Evolutionary conservation across 208 protist species (phyloP).

Genomic region (Ichthyophonus hoferi): DNA sequence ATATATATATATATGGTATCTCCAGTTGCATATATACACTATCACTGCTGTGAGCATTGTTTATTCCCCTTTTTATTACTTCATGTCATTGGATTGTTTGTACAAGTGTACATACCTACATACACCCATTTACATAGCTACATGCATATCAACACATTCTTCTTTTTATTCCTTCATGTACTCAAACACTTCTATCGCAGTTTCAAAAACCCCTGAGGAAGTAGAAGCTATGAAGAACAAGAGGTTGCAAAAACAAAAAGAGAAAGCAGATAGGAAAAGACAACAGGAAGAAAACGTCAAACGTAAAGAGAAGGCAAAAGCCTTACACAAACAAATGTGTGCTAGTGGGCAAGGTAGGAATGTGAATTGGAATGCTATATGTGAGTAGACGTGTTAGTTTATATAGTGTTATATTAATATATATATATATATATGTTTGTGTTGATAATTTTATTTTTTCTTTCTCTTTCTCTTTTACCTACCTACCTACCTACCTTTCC

Average conservation of each 20-base stretch:
- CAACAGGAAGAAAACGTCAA: conserved; percentile 43
- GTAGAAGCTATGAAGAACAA: background rate
- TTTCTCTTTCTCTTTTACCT: background rate
- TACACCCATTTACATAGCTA: background rate
- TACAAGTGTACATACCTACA: background rate
- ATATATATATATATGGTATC: background rate
- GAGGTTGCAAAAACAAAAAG: background rate
- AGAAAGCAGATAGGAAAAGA: background rate
- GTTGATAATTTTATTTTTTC: background rate
- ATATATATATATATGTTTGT: background rate
- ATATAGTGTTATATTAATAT: conserved; percentile 3
- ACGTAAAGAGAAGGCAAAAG: conserved; percentile 21
- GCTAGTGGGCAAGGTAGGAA: background rate
- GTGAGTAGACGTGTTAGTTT: background rate
- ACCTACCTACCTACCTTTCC: too few species aligned
- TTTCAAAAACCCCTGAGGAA: conserved; percentile 8
- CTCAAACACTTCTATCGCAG: too few species aligned
- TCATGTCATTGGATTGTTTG: background rate
- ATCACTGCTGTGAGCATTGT: background rate
- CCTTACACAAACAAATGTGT: background rate
- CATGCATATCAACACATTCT: too few species aligned
- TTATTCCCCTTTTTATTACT: background rate
- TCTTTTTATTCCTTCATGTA: too few species aligned
- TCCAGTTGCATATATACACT: background rate
- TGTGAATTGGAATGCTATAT: background rate